Percentiles rank a stretch among this genome's conserved stretches.
phyloP scores from a whole-genome alignment of 495 filamentous ascomycete species.

The Xylaria longipes region DNA sequence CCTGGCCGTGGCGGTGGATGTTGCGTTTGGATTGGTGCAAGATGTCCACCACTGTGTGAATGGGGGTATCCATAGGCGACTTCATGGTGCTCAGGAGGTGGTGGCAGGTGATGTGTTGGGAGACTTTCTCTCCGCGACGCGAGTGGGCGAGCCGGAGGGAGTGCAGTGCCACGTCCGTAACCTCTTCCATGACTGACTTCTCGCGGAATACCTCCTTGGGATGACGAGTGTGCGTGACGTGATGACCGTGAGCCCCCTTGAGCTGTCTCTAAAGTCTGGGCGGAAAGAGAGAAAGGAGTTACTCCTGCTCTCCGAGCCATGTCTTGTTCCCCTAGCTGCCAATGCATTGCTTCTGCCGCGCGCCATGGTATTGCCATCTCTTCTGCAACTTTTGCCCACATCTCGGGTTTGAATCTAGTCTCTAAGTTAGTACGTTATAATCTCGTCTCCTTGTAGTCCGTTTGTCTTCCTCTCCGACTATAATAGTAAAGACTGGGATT shows the following conservation, averaged over 20 bases:
- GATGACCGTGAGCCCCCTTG: slow-evolving; percentile 48
- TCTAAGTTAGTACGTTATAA: slow-evolving; percentile 20
- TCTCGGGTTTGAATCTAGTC: slow-evolving; percentile 91
- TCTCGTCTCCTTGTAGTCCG: background rate
- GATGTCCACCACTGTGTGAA: slow-evolving; percentile 36
- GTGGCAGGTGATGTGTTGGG: slow-evolving; percentile 44
- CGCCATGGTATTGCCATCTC: slow-evolving; percentile 98
- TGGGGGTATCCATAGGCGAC: slow-evolving; percentile 39
- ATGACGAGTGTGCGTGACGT: slow-evolving; percentile 53
- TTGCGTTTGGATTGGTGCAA: slow-evolving; percentile 53
- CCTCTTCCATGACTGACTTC: slow-evolving; percentile 43
- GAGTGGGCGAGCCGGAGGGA: slow-evolving; percentile 36
- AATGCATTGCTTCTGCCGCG: slow-evolving; percentile 96
- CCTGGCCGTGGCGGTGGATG: slow-evolving; percentile 36
- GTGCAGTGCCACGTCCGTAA: slow-evolving; percentile 41
- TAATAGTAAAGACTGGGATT: background rate
- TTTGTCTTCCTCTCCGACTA: background rate
- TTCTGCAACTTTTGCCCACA: slow-evolving; percentile 93
- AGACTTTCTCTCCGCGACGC: slow-evolving; percentile 54
- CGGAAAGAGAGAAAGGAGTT: slow-evolving; percentile 76
- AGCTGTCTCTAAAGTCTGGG: slow-evolving; percentile 62
- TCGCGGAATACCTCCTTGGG: slow-evolving; percentile 53
- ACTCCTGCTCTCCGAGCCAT: slow-evolving; percentile 91
- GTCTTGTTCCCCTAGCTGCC: slow-evolving; percentile 90
- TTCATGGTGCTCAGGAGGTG: slow-evolving; percentile 24